Evolutionary conservation across 768 basidiomycete genomes (phyloP).

Genomic region (Pleurotus pulmonarius): DNA sequence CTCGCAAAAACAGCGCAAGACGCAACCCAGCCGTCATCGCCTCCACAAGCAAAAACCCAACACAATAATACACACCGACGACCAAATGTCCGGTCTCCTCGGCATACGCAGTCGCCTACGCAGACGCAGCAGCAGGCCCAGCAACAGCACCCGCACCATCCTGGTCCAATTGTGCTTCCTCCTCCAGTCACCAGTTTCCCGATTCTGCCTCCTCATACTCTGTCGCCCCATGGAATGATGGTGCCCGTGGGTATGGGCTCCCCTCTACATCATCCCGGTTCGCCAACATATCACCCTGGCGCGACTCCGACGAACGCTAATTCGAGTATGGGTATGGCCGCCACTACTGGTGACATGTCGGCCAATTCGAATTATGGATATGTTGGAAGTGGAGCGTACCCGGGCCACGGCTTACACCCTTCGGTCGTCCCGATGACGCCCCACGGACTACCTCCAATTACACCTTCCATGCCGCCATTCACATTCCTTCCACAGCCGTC

Average conservation of each 20-base stretch:
- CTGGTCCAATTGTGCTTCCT: conserved; percentile 67
- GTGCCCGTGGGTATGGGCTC: conserved; percentile 3
- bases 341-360: conserved; percentile 8
- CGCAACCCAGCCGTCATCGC: neutral
- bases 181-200: conserved; percentile 41
- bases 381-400: conserved; percentile 5
- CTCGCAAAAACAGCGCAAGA: neutral
- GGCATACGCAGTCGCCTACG: neutral
- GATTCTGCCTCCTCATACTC: conserved; percentile 19
- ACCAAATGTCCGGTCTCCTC: conserved; percentile 4
- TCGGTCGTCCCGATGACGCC: conserved; percentile 53
- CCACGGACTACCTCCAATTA: conserved; percentile 86
- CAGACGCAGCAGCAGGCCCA: conserved; percentile 4
- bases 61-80: neutral
- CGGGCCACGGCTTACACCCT: conserved; percentile 15
- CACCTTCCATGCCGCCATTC: conserved; percentile 97
- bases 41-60: neutral
- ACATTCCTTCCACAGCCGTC: conserved; percentile 61
- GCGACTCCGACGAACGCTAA: conserved; percentile 20
- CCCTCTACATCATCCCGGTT: conserved; percentile 28
- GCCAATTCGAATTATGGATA: neutral
- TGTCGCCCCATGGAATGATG: conserved; percentile 23
- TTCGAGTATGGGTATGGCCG: conserved; percentile 13
- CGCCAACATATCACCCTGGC: conserved; percentile 36
- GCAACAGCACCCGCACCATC: conserved; percentile 47